These are phyloP conservation scores for Epipyxis sp. DNA, from an alignment of 108 stramenopile species.

Conservation along the genomic window DNA sequence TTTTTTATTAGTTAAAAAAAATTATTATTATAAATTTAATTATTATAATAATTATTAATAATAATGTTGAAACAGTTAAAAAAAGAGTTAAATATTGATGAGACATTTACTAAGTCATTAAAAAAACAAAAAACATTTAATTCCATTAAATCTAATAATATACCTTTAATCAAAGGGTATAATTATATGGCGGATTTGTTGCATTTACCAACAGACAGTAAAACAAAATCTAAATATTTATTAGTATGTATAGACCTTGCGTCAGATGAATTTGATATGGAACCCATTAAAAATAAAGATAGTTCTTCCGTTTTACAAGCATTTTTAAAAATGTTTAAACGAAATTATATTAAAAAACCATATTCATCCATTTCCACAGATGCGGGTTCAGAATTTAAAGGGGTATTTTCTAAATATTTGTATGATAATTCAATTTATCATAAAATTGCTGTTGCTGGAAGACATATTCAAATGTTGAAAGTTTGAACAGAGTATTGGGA, in stretches of 20 bases:
- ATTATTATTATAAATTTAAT: no score
- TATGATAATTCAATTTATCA: not conserved
- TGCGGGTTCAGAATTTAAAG: not conserved
- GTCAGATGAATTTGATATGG: not conserved
- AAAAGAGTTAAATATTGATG: conserved; percentile 25
- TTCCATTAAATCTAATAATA: conserved; percentile 7
- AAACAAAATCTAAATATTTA: not conserved
- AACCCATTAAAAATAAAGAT: not conserved
- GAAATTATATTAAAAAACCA: not conserved
- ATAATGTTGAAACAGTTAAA: not conserved
- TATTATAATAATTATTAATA: not conserved
- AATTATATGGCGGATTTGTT: not conserved
- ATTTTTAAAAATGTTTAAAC: not conserved
- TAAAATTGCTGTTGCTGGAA: not conserved
- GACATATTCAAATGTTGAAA: not conserved
- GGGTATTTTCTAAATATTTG: conserved; percentile 1
- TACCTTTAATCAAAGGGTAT: not conserved
- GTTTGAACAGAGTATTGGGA: not conserved
- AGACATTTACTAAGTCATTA: conserved; percentile 2
- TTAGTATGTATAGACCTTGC: not conserved
- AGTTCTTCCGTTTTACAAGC: not conserved
- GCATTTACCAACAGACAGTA: not conserved
- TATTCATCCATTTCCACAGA: not conserved
- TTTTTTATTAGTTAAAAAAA: no score
- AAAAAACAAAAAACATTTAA: conserved; percentile 5